A percentile compares a stretch with the other conserved stretches of the same genome.
Conservation (phyloP, 108 stramenopile species). For the Aurantiochytrium sp. region DNA sequence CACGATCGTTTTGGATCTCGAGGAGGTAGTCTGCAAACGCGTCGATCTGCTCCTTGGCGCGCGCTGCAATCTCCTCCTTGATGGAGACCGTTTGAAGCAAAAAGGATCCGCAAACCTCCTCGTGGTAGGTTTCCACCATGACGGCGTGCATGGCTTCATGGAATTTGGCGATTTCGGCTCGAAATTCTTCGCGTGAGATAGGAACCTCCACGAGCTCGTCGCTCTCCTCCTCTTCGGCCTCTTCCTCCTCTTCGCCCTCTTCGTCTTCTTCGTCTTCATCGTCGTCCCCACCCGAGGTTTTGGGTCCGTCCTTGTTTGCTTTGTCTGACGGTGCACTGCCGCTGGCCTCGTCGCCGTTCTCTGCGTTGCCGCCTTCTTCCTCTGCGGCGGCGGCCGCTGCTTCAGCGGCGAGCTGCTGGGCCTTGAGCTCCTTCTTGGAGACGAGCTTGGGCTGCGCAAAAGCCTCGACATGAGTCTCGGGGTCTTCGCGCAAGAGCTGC, state of each 20-base stretch:
- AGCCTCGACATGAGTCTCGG: neutral
- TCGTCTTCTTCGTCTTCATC: neutral
- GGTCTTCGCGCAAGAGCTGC: conserved; percentile 1
- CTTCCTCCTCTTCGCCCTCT: neutral
- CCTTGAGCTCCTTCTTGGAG: neutral
- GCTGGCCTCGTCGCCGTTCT: neutral
- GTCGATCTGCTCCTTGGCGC: conserved; percentile 41
- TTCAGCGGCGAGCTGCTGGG: neutral
- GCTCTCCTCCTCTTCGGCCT: neutral
- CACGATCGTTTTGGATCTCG: conserved; percentile 28
- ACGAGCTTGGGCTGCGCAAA: neutral
- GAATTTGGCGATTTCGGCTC: conserved; percentile 27
- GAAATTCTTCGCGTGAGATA: conserved; percentile 14
- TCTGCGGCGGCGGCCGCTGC: neutral
- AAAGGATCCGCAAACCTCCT: conserved; percentile 28
- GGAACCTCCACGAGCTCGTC: neutral
- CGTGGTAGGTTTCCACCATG: neutral
- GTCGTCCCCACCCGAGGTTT: neutral
- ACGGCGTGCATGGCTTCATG: conserved; percentile 5
- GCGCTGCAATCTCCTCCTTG: conserved; percentile 24
- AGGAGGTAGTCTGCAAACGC: conserved; percentile 39
- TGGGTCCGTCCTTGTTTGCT: neutral
- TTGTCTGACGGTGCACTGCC: neutral
- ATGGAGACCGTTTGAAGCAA: conserved; percentile 29
- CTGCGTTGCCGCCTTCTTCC: neutral